Base-by-base conservation (phyloP, 805 yeast genomes). In the Zygotorulaspora chibaensis region DNA sequence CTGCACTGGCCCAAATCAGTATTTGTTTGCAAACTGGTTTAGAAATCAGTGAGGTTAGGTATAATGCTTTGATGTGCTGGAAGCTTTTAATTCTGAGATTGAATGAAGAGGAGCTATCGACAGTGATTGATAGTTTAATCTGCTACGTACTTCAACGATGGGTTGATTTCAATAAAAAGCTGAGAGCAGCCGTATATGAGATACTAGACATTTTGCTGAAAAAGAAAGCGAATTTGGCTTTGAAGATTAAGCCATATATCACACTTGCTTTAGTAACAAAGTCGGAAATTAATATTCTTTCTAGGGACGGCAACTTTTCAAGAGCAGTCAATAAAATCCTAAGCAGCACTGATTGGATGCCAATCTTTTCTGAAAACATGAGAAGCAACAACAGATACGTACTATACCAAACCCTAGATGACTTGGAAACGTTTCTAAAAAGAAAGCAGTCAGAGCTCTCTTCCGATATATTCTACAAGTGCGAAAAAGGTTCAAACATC, bases 21-120 rank as follows among this genome's bases (percentile, higher is more conserved):
- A 84, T 95, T 1, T 85, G 95, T 55, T 67, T 91, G 10, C 96
- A 88, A 59, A 81, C 89, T 1, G 83, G 91, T 0, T 65, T 90
- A 17, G 89, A 83, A 33, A 76, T 75, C 15, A 67, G 74, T 0
- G 80, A 79, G 18, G 72, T 89, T 11, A 83, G 83, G 48, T 68
- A 68, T 12, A 75, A 76, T 33, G 79, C 91, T 0, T 67, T 93
- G 35, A 69, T 73, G 38, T 84, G 93, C 45, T 83, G 96, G 84
- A 71, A 73, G 42, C 70, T 73, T 1, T 68, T 91, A 42, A 76
- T 87, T 2, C 68, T 72, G 13, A 71, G 70, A n/a, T 63, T 91
- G 13, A 77, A 72, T 11, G 73, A 76, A 25, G 70, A 74, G 2
- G 80, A 82, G 48, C 68, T 87, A 31, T 75, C 77, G 0, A 80